Percentiles rank a stretch among this genome's conserved stretches.
phyloP scores from a whole-genome alignment of 495 filamentous ascomycete species.

The Evansstolkia leycettana region DNA sequence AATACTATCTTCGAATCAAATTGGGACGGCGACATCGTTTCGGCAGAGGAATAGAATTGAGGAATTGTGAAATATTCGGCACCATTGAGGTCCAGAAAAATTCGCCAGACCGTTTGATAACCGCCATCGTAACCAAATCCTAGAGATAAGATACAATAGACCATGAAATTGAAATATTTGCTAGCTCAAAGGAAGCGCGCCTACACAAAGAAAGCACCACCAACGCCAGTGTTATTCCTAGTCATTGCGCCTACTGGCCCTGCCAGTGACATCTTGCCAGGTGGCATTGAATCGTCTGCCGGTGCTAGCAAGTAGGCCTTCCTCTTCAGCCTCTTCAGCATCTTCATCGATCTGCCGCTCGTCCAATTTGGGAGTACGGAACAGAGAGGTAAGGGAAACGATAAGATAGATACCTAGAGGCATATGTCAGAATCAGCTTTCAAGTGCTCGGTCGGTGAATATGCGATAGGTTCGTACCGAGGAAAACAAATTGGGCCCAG shows the following conservation, averaged over 20 bases:
- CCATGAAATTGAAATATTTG: no score
- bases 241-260: constrained; percentile 14
- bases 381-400: constrained; percentile 59
- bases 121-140: no score
- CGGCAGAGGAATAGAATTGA: no score
- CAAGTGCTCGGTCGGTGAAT: background rate
- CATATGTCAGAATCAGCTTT: constrained; percentile 7
- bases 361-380: constrained; percentile 68
- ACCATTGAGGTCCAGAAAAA: no score
- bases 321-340: constrained; percentile 88
- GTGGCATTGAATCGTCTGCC: constrained; percentile 69
- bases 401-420: constrained; percentile 56
- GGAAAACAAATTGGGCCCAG: constrained; percentile 88
- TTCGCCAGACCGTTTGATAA: no score
- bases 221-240: no score
- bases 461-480: constrained; percentile 36
- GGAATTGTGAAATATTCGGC: no score
- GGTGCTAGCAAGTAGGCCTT: constrained; percentile 74
- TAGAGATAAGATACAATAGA: no score
- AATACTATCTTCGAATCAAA: no score
- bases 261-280: constrained; percentile 75
- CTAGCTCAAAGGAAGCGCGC: no score
- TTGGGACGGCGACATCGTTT: no score
- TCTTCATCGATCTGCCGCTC: constrained; percentile 71
- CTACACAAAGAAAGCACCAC: no score